These are phyloP conservation scores for Lyophyllum atratum DNA, from an alignment of 768 basidiomycete species.

Conservation along the genomic window DNA sequence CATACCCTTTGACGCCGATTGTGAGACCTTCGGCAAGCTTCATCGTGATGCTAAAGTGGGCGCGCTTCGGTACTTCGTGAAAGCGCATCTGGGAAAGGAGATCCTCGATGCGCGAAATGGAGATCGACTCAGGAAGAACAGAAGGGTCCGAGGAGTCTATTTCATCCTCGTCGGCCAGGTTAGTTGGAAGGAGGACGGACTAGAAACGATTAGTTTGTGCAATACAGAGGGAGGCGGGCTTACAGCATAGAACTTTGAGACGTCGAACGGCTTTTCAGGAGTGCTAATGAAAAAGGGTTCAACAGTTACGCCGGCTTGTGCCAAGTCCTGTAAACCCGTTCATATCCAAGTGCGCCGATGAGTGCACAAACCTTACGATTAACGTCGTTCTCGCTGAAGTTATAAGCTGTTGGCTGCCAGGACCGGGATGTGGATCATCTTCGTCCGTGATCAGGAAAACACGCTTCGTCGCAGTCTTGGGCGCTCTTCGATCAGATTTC, in stretches of 20 bases:
- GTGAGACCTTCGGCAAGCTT: slow-evolving; percentile 71
- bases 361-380: slow-evolving; percentile 40
- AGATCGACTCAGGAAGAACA: slow-evolving; percentile 67
- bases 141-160: slow-evolving; percentile 38
- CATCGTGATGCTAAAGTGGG: slow-evolving; percentile 81
- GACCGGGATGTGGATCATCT: slow-evolving; percentile 69
- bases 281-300: slow-evolving; percentile 90
- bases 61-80: slow-evolving; percentile 81
- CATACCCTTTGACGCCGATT: slow-evolving; percentile 82
- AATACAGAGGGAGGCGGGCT: not conserved
- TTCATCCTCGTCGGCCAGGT: slow-evolving; percentile 56
- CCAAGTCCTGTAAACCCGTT: slow-evolving; percentile 63
- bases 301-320: slow-evolving; percentile 74
- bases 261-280: slow-evolving; percentile 65
- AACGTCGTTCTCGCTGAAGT: slow-evolving; percentile 75
- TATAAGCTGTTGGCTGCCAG: slow-evolving; percentile 57
- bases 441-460: slow-evolving; percentile 93
- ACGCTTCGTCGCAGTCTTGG: slow-evolving; percentile 88
- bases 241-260: slow-evolving; percentile 79
- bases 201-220: slow-evolving; percentile 23
- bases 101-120: slow-evolving; percentile 77
- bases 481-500: slow-evolving; percentile 54
- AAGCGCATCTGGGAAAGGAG: slow-evolving; percentile 80
- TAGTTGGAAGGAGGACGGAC: slow-evolving; percentile 61
- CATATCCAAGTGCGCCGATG: not conserved